A percentile compares a stretch with the other conserved stretches of the same genome.
Conservation (phyloP, 2,329 filamentous ascomycete species). For the Zasmidium angulare region DNA sequence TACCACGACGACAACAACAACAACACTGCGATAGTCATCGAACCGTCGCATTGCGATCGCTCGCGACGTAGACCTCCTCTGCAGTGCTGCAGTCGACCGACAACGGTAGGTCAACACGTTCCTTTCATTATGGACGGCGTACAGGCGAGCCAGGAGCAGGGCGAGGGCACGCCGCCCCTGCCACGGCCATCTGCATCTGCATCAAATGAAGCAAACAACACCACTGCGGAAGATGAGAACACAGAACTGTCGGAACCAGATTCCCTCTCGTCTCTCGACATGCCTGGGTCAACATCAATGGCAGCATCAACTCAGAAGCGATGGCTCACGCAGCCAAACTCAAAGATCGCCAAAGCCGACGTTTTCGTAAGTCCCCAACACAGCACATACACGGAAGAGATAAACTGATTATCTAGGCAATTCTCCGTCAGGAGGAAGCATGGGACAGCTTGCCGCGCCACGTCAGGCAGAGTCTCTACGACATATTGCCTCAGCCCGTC, state of each 20-base stretch:
- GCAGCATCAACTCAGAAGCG: slow-evolving; percentile 25
- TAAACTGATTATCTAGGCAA: slow-evolving; percentile 20
- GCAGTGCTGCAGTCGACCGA: not conserved
- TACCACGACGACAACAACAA: not conserved
- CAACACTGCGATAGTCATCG: not conserved
- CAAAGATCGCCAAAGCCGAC: slow-evolving; percentile 28
- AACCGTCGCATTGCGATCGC: not conserved
- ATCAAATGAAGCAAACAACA: not conserved
- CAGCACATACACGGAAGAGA: not conserved
- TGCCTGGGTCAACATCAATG: slow-evolving; percentile 1
- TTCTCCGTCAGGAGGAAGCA: slow-evolving; percentile 31
- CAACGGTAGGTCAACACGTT: not conserved
- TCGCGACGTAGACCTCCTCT: not conserved
- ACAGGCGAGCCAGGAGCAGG: not conserved
- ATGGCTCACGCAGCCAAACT: slow-evolving; percentile 27
- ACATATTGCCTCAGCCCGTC: slow-evolving; percentile 30
- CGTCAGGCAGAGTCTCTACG: slow-evolving; percentile 28
- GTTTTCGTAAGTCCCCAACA: slow-evolving; percentile 21
- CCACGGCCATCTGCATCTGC: too few species aligned
- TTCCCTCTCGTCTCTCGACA: not conserved
- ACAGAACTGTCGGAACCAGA: not conserved
- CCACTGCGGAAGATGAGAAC: not conserved
- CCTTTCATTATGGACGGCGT: not conserved
- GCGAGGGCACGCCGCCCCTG: too few species aligned
- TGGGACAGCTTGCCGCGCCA: slow-evolving; percentile 30